These are phyloP conservation scores for Suillus sp. DNA, from an alignment of 768 basidiomycete genomes.

Conservation along the genomic window DNA sequence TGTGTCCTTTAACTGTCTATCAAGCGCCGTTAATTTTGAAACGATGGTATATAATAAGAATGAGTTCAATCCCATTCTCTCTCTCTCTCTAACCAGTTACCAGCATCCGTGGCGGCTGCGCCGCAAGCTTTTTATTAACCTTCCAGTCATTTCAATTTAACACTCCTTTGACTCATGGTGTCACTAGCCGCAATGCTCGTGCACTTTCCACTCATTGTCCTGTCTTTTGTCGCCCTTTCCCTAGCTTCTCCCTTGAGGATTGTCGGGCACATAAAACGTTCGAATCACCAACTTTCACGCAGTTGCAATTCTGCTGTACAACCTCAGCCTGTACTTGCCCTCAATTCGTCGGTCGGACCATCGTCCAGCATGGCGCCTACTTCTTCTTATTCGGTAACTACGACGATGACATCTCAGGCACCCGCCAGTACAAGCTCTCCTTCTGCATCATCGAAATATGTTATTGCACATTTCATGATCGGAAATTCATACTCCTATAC, in stretches of 20 bases:
- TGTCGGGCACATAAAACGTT: not conserved
- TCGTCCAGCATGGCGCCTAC: not conserved
- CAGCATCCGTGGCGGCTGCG: not conserved
- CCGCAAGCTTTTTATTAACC: not conserved
- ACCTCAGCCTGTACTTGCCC: not conserved
- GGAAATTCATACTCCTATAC: conserved; percentile 71
- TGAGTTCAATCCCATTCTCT: not conserved
- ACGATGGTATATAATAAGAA: not conserved
- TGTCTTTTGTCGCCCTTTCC: conserved; percentile 2
- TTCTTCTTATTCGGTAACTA: not conserved
- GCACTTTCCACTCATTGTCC: not conserved
- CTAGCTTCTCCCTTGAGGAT: not conserved
- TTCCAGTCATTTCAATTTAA: not conserved
- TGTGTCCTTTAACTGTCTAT: not conserved
- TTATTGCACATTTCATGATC: conserved; percentile 60
- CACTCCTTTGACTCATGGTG: conserved; percentile 5
- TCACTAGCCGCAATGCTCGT: not conserved
- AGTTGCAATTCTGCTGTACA: not conserved
- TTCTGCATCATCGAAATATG: conserved; percentile 41
- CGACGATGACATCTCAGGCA: not conserved
- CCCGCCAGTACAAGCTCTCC: conserved; percentile 6
- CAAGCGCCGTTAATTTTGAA: not conserved
- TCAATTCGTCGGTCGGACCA: not conserved
- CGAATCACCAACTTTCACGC: not conserved
- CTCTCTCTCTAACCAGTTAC: not conserved